These are phyloP conservation scores for Macrolepiota dolichaula DNA, from an alignment of 768 basidiomycete genomes.

Conservation along the genomic window DNA sequence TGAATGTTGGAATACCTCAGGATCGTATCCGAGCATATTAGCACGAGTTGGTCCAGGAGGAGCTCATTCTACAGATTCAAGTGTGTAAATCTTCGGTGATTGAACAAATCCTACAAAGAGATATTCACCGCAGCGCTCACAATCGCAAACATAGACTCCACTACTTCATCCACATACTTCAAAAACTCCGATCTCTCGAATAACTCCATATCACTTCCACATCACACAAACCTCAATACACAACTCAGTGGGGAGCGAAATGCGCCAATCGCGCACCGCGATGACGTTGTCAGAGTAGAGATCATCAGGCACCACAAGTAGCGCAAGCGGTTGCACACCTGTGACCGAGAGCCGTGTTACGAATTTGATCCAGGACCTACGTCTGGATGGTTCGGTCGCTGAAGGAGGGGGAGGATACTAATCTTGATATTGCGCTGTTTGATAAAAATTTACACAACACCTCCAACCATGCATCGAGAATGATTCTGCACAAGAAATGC, in stretches of 20 bases:
- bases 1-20: constrained; percentile 61
- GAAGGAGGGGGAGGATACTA: constrained; percentile 4
- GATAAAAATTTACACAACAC: constrained; percentile 41
- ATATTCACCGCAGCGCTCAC: constrained; percentile 78
- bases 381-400: constrained; percentile 18
- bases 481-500: constrained; percentile 60
- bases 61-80: constrained; percentile 67
- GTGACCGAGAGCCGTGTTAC: constrained; percentile 39
- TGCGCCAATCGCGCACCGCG: constrained; percentile 80
- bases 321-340: constrained; percentile 60
- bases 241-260: constrained; percentile 45
- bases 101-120: background rate
- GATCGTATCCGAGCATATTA: constrained; percentile 78
- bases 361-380: constrained; percentile 20
- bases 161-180: constrained; percentile 63
- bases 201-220: constrained; percentile 62
- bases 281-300: constrained; percentile 86
- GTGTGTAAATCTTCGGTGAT: background rate
- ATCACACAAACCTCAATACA: constrained; percentile 75
- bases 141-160: constrained; percentile 86
- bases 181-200: constrained; percentile 67
- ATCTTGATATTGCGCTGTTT: constrained; percentile 14
- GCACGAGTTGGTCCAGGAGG: constrained; percentile 78
- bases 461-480: constrained; percentile 61
- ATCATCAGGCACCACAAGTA: constrained; percentile 79